Evolutionary conservation across 2,329 filamentous ascomycete species (phyloP), one percentile per base, ranked within the genome.

Genomic region (Elsinoe ampelina): DNA sequence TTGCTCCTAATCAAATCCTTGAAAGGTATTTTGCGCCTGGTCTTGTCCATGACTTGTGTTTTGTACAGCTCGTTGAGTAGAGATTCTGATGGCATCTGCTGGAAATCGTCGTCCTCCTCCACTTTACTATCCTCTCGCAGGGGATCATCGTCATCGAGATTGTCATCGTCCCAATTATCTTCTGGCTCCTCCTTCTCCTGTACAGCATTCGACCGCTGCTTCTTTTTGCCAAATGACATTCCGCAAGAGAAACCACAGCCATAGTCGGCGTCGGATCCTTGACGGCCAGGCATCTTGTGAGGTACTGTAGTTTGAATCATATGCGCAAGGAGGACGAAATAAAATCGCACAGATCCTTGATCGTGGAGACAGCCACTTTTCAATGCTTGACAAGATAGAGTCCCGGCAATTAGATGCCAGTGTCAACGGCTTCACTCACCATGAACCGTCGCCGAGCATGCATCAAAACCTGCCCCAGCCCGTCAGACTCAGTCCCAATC

Each of bases 31-130:
- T 56, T 56, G 22, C 41, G 20, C 26, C 54, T 34, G 2, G 39
- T 56, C 41, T 56, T 56, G 54, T 47, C 41, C 38, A 56, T 47
- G 15, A 56, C 42, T 45, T 56, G 54, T 4, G 47, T 42, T 26
- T 56, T 56, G 54, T 56, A 56, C 2, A 56, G 32, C 6, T 56
- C 54, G 8, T 48, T 45, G 22, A 56, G 22, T 6, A 45, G 22
- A 10, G 39, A 20, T 20, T 38, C 54, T 13, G 54, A 26, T 34
- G 54, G 54, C 41, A 56, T 45, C 32, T 56, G 38, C 15, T 56
- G 38, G 13, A 56, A 56, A 34, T 56, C 54, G 15, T 56, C 54
- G 22, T 38, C 39, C 19, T 5, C 22, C 38, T 38, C 32, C 8
- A 56, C 54, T 15, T 45, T 30, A 42, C 42, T 56, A 38, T 56